phyloP scores from a whole-genome alignment of 306 rosid species.

The Corylus avellana region DNA sequence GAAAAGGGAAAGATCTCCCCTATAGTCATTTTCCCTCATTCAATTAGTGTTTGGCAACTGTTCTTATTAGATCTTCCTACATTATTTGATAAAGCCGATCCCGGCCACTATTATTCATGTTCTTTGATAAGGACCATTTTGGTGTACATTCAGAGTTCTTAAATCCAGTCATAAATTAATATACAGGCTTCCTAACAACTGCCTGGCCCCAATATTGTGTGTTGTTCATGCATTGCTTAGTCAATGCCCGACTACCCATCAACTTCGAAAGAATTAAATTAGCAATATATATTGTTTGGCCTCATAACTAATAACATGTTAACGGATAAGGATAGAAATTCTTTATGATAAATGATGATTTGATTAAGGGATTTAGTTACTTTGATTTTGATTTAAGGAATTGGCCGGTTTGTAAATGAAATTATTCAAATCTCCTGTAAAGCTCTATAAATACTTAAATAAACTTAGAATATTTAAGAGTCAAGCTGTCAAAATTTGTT shows the following conservation, averaged over 20 bases:
- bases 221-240: neutral
- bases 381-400: no score
- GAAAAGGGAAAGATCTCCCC: no score
- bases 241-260: neutral
- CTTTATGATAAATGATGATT: no score
- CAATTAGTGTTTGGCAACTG: no score
- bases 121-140: neutral
- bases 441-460: neutral
- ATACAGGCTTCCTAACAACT: neutral
- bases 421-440: no score
- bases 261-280: neutral
- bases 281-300: neutral
- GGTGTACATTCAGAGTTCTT: neutral
- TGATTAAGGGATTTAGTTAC: no score
- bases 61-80: no score
- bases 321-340: no score
- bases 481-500: constrained; percentile 34
- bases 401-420: no score
- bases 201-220: neutral
- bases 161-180: neutral
- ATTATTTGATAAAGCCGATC: no score
- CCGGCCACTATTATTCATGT: no score
- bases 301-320: neutral
- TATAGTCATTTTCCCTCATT: no score
- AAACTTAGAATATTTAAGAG: constrained; percentile 7